These are phyloP conservation scores for Trichoderma aggressivum DNA, from an alignment of 2,329 filamentous ascomycete species.

Conservation along the genomic window DNA sequence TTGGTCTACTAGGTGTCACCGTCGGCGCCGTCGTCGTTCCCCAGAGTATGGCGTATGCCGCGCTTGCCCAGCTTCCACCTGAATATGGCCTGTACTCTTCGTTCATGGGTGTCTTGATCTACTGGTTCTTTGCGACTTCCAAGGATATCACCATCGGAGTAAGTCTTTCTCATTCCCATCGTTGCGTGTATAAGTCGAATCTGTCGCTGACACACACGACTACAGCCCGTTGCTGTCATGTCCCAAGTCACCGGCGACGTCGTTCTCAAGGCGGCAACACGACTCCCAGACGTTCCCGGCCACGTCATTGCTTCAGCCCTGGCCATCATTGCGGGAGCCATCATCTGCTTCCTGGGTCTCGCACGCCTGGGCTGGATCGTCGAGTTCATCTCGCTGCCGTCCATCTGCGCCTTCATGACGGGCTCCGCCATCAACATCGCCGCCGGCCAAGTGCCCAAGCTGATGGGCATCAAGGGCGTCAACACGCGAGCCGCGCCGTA, in stretches of 20 bases:
- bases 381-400: conserved; percentile 51
- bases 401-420: conserved; percentile 55
- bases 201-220: neutral
- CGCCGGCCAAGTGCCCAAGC: conserved; percentile 47
- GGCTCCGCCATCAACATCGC: conserved; percentile 50
- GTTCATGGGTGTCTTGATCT: conserved; percentile 91
- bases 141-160: conserved; percentile 86
- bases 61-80: conserved; percentile 45
- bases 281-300: conserved; percentile 38
- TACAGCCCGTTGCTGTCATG: conserved; percentile 53
- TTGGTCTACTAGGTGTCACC: conserved; percentile 34
- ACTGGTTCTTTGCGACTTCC: conserved; percentile 97
- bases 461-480: conserved; percentile 49
- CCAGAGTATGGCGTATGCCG: conserved; percentile 53
- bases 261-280: conserved; percentile 38
- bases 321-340: conserved; percentile 46
- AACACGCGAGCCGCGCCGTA: conserved; percentile 50
- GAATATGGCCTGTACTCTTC: conserved; percentile 63
- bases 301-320: conserved; percentile 47
- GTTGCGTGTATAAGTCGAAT: neutral
- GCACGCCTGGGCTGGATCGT: conserved; percentile 52
- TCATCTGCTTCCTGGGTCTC: conserved; percentile 49
- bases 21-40: conserved; percentile 54
- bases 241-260: conserved; percentile 51
- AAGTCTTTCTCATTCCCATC: conserved; percentile 34